These are phyloP conservation scores for Brassica incana DNA, from an alignment of 345 rosid genomes.

Conservation along the genomic window DNA sequence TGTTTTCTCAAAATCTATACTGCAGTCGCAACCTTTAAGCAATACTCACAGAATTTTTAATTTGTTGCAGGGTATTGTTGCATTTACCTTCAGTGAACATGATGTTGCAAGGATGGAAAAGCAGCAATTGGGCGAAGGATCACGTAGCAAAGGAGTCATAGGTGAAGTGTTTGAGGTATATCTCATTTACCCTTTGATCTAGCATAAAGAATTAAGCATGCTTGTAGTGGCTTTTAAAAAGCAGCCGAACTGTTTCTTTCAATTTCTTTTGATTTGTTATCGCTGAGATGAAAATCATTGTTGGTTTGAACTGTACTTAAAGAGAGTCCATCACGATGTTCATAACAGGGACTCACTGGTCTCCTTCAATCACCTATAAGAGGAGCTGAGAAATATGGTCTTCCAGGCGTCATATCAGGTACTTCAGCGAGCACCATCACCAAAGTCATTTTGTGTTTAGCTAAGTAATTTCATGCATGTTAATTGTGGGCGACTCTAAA, in stretches of 20 bases:
- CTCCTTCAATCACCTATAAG: conserved; percentile 89
- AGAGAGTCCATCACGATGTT: background rate
- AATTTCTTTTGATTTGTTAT: conserved; percentile 15
- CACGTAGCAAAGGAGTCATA: conserved; percentile 88
- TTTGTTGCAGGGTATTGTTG: conserved; percentile 77
- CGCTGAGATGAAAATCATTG: conserved; percentile 4
- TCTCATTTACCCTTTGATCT: conserved; percentile 8
- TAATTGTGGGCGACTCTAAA: conserved; percentile 17
- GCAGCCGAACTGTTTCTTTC: background rate
- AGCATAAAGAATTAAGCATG: conserved; percentile 15
- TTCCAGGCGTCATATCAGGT: conserved; percentile 96
- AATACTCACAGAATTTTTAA: conserved; percentile 19
- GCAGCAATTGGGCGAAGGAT: conserved; percentile 65
- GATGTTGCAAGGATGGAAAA: conserved; percentile 78
- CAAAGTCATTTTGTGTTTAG: conserved; percentile 2
- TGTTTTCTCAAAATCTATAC: conserved; percentile 20
- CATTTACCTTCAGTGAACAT: conserved; percentile 90
- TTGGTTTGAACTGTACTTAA: conserved; percentile 11
- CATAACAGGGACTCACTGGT: conserved; percentile 83
- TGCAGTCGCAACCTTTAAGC: conserved; percentile 11
- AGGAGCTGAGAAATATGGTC: conserved; percentile 91
- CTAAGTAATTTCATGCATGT: conserved; percentile 1
- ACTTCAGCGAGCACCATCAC: conserved; percentile 14
- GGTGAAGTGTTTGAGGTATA: conserved; percentile 93
- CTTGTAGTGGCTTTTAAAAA: conserved; percentile 3